Percentiles rank a stretch among this genome's conserved stretches.
Conservation (phyloP, 2,329 filamentous ascomycete species). For the Epichloe bromicola region DNA sequence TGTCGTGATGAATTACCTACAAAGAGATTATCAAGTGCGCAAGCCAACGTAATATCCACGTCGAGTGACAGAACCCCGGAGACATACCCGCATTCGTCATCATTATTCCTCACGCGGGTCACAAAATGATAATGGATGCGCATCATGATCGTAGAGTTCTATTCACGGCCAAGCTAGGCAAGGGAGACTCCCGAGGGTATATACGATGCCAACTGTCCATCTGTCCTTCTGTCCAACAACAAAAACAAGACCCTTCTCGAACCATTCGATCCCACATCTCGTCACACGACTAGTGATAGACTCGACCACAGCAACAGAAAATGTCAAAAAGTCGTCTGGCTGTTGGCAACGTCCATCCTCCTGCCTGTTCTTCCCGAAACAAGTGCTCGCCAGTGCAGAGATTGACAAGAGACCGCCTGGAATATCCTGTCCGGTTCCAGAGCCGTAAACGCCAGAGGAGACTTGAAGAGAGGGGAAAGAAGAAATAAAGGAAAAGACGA, state of each 20-base stretch:
- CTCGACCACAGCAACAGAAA: not conserved
- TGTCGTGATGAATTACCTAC: too few relatives aligned
- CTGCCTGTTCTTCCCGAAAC: not conserved
- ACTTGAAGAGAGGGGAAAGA: not conserved
- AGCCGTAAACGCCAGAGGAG: not conserved
- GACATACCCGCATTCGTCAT: too few relatives aligned
- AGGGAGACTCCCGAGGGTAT: not conserved
- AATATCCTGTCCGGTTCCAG: not conserved
- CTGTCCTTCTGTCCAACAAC: too few relatives aligned
- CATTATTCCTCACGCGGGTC: too few relatives aligned
- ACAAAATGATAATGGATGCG: too few relatives aligned
- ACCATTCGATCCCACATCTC: not conserved
- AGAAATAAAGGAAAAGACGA: not conserved
- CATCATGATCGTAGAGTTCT: not conserved
- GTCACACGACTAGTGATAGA: not conserved
- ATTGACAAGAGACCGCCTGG: not conserved
- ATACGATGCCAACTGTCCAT: not conserved
- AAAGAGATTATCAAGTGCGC: too few relatives aligned
- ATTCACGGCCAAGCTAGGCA: not conserved
- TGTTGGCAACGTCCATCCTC: too few relatives aligned
- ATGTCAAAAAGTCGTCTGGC: not conserved
- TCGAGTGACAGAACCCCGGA: too few relatives aligned
- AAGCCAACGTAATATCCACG: too few relatives aligned
- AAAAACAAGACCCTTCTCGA: too few relatives aligned
- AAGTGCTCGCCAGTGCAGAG: slow-evolving; percentile 1